Base-by-base conservation (phyloP, 805 yeast genomes). In the Zygosaccharomyces siamensis region DNA sequence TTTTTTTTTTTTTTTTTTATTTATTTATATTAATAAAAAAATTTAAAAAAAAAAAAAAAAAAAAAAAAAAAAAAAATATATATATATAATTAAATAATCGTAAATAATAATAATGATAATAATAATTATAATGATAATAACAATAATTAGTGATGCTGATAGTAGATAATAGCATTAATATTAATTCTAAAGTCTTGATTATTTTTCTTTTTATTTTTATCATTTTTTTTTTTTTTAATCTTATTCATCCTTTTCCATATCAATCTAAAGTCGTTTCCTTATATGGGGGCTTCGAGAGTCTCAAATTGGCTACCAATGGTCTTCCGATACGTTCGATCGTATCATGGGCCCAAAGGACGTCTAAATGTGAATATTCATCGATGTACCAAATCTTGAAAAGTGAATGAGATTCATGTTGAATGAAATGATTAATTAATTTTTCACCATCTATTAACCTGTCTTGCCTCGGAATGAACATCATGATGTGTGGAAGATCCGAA, bases 281-380 rank as follows among this genome's bases (percentile, higher is more conserved):
- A 30, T 24, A 18, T 39, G 30, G 14, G 5, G 16, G 24, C 23
- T 39, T 39, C 16, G 60, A 49, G 16, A 53, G 44, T 35, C 59
- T 58, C 39, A 76, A 50, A 51, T 71, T 73, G 3, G 61, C 56
- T 3, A 73, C 45, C 26, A 78, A 55, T 8, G 72, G 74, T 43
- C 65, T 67, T 0, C 95, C 96, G 18, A 92, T 77, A 39, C 73
- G 75, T 3, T 79, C 80, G 24, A 79, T 72, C 1, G 83, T 82
- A 61, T 87, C 90, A 59, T 78, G 81, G 0, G 97, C 92, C 99
- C 99, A 92, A 11, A 90, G 71, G 0, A 89, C 96, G 67, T 92
- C 99, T 45, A 92, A 69, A 66, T 92, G 99, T 14, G 89, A 80
- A 64, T 92, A 92, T 7, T 74, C 76, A 0, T 78, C 77, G 5